phyloP scores from a whole-genome alignment of 768 basidiomycete genomes.

The Tulasnella sp. region DNA sequence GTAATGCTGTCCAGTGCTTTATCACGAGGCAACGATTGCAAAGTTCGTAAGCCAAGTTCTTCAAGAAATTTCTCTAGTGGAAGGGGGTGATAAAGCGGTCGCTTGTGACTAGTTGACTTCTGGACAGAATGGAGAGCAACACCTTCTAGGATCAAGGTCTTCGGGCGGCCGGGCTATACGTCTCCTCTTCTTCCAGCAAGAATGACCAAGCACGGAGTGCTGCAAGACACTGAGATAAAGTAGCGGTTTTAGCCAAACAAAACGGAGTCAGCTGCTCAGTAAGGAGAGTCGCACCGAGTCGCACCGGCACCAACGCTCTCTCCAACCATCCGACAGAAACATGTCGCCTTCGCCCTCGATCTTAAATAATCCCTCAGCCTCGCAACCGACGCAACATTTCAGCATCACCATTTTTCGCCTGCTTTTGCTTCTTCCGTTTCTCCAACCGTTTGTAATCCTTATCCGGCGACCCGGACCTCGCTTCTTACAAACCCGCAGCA shows the following conservation, averaged over 20 bases:
- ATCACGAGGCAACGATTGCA: conserved; percentile 73
- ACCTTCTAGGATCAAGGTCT: conserved; percentile 77
- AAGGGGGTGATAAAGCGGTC: background rate
- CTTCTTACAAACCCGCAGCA: no score
- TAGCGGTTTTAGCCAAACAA: background rate
- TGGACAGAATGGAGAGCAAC: background rate
- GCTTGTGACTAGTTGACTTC: background rate
- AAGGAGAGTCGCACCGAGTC: conserved; percentile 50
- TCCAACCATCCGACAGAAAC: conserved; percentile 73
- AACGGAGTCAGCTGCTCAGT: background rate
- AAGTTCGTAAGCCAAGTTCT: conserved; percentile 79
- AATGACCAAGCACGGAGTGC: conserved; percentile 59
- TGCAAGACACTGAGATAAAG: conserved; percentile 58
- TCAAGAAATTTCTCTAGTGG: conserved; percentile 71
- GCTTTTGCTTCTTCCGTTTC: background rate
- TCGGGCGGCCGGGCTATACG: conserved; percentile 84
- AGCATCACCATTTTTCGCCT: background rate
- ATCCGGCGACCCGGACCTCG: no score
- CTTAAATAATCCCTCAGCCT: conserved; percentile 22
- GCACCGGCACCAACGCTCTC: conserved; percentile 79
- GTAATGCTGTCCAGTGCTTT: conserved; percentile 80
- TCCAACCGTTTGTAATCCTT: conserved; percentile 47
- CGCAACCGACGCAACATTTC: background rate
- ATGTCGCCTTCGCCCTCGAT: conserved; percentile 67
- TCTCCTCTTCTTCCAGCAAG: conserved; percentile 70